Evolutionary conservation across 2,329 filamentous ascomycete species (phyloP).

Genomic region (Clonostachys rhizophaga): DNA sequence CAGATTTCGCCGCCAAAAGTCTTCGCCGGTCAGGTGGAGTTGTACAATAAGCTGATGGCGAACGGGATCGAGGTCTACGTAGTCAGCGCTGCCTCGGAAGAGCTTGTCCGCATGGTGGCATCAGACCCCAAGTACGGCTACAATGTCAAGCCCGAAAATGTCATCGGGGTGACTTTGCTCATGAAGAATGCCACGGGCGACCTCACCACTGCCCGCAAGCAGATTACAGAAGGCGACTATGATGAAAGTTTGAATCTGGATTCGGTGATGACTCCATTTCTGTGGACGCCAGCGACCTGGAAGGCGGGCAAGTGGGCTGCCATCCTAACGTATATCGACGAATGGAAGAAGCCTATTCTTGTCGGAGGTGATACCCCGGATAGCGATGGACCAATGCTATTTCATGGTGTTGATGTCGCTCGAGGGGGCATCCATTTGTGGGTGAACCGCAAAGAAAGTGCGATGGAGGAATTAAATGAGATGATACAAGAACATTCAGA

Average conservation of each 20-base stretch:
- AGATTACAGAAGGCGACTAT: slow-evolving; percentile 29
- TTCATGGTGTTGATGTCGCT: slow-evolving; percentile 34
- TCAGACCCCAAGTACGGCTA: slow-evolving; percentile 37
- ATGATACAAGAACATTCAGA: slow-evolving; percentile 28
- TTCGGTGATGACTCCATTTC: slow-evolving; percentile 29
- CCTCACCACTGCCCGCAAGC: slow-evolving; percentile 25
- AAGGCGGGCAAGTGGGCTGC: slow-evolving; percentile 37
- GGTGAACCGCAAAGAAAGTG: slow-evolving; percentile 29
- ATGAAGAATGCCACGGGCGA: slow-evolving; percentile 18
- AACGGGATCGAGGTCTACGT: slow-evolving; percentile 38
- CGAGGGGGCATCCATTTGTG: slow-evolving; percentile 34
- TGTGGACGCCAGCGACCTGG: slow-evolving; percentile 37
- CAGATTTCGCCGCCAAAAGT: slow-evolving; percentile 25
- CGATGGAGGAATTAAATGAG: slow-evolving; percentile 22
- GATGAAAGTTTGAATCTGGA: slow-evolving; percentile 26
- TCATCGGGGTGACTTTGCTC: slow-evolving; percentile 34
- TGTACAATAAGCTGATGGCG: slow-evolving; percentile 34
- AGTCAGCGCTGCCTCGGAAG: slow-evolving; percentile 33
- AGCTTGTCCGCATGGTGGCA: slow-evolving; percentile 39
- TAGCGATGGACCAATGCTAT: slow-evolving; percentile 37
- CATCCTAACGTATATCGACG: slow-evolving; percentile 33
- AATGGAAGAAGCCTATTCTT: slow-evolving; percentile 35
- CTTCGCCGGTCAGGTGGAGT: slow-evolving; percentile 33
- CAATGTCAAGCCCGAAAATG: slow-evolving; percentile 35
- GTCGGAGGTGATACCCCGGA: slow-evolving; percentile 35